Percentiles rank a stretch among this genome's conserved stretches.
phyloP scores from a whole-genome alignment of 495 filamentous ascomycete genomes.

The Articulospora tetracladia region DNA sequence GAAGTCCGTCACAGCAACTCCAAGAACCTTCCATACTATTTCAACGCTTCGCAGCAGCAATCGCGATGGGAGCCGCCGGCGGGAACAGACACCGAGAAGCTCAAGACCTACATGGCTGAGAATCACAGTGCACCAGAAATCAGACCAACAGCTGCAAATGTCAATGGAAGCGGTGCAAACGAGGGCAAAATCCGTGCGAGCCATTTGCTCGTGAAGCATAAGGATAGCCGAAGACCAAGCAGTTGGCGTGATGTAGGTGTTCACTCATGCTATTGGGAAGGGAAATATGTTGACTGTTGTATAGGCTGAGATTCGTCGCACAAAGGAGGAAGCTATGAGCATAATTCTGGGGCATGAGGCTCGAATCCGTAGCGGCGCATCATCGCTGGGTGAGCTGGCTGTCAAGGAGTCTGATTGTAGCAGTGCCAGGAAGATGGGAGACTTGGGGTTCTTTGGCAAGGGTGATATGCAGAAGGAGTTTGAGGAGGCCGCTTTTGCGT shows the following conservation, averaged over 20 bases:
- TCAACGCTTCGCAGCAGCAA: constrained; percentile 75
- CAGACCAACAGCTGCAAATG: constrained; percentile 35
- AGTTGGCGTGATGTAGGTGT: constrained; percentile 75
- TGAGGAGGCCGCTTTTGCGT: constrained; percentile 86
- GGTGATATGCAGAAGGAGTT: constrained; percentile 99
- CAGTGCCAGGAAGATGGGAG: constrained; percentile 88
- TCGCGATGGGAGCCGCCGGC: constrained; percentile 92
- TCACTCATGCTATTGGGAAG: neutral
- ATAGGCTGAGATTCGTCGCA: constrained; percentile 73
- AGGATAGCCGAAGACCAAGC: constrained; percentile 76
- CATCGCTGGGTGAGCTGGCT: constrained; percentile 74
- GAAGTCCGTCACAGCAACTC: constrained; percentile 94
- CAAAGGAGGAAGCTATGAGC: constrained; percentile 77
- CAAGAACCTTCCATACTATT: constrained; percentile 98
- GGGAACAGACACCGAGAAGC: constrained; percentile 80
- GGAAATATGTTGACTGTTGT: constrained; percentile 1
- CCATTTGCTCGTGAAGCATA: constrained; percentile 91
- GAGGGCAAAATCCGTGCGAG: constrained; percentile 88
- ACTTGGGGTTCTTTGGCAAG: constrained; percentile 89
- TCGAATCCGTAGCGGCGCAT: constrained; percentile 65
- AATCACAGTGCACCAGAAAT: constrained; percentile 63
- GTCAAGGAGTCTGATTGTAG: constrained; percentile 90
- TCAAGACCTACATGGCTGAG: constrained; percentile 87
- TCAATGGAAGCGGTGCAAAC: constrained; percentile 46
- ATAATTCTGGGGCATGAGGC: constrained; percentile 71